Percentiles rank a stretch among this genome's conserved stretches.
Conservation (phyloP, 1,284 basidiomycete species). For the Apiotrichum gamsii region DNA sequence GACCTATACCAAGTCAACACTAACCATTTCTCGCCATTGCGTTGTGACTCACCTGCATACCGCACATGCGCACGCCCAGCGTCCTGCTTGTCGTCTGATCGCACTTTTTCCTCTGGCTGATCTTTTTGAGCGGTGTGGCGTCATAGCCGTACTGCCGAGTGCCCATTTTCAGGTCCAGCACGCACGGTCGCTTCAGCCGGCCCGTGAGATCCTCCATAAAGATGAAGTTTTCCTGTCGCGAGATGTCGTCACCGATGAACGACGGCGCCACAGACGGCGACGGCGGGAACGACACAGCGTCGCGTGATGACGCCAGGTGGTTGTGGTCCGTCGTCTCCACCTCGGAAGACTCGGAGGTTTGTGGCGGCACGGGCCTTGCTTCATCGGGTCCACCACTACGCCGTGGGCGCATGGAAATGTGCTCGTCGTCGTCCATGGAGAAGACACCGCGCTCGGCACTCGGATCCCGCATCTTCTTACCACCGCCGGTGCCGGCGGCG, state of each 20-base stretch:
- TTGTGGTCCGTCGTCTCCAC: neutral
- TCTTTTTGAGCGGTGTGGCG: slow-evolving; percentile 86
- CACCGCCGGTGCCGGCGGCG: no score
- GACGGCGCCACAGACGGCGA: slow-evolving; percentile 23
- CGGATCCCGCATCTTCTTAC: slow-evolving; percentile 20
- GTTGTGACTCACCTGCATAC: slow-evolving; percentile 85
- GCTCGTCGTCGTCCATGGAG: slow-evolving; percentile 47
- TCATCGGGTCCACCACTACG: no score
- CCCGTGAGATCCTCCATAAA: slow-evolving; percentile 99
- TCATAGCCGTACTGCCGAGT: slow-evolving; percentile 97
- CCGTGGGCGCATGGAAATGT: slow-evolving; percentile 2
- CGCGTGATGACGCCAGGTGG: neutral
- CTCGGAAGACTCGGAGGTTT: neutral
- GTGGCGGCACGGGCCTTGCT: no score
- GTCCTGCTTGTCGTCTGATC: slow-evolving; percentile 88
- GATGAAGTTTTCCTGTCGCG: slow-evolving; percentile 94
- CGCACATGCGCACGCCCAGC: slow-evolving; percentile 89
- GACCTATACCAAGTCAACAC: slow-evolving; percentile 58
- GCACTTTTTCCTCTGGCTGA: slow-evolving; percentile 96
- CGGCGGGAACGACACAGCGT: slow-evolving; percentile 24
- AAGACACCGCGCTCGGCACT: slow-evolving; percentile 46
- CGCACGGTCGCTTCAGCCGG: slow-evolving; percentile 85
- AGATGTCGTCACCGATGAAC: slow-evolving; percentile 46
- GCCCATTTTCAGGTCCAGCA: slow-evolving; percentile 98
- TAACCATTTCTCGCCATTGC: no score